phyloP scores from a whole-genome alignment of 208 protist species.

The Phytomonas sp. region DNA sequence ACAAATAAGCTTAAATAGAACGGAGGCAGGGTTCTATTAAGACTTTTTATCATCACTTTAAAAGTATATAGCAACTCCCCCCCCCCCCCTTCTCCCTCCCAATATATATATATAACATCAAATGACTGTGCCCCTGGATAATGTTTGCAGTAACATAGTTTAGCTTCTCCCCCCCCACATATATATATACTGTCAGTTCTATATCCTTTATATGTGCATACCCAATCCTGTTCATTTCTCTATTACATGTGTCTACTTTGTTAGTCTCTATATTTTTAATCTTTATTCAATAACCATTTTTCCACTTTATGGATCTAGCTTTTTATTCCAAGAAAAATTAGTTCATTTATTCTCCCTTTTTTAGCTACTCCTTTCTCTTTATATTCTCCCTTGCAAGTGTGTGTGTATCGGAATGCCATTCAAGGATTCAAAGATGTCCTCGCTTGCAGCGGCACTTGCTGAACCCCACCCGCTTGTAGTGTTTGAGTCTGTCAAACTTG shows the following conservation, averaged over 20 bases:
- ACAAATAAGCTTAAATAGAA: background rate
- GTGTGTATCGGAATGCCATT: background rate
- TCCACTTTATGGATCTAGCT: constrained; percentile 10
- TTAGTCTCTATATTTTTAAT: background rate
- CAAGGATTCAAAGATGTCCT: background rate
- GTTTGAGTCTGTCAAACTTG: background rate
- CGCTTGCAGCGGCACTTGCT: background rate
- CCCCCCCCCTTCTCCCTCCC: too few species aligned
- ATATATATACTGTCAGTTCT: background rate
- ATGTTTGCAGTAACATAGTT: background rate
- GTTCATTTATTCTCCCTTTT: background rate
- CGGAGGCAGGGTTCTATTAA: background rate
- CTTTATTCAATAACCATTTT: background rate
- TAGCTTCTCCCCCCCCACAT: background rate
- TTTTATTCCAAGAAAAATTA: constrained; percentile 8
- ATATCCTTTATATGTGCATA: background rate
- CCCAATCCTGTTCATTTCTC: background rate
- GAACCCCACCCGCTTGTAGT: background rate
- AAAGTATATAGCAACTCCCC: background rate
- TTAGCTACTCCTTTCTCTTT: background rate
- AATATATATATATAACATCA: background rate
- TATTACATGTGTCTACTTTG: background rate
- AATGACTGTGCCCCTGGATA: background rate
- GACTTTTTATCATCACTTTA: background rate
- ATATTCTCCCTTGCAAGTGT: background rate